Evolutionary conservation across 257 asterid species (phyloP).

Genomic region (Hygrophila difformis): DNA sequence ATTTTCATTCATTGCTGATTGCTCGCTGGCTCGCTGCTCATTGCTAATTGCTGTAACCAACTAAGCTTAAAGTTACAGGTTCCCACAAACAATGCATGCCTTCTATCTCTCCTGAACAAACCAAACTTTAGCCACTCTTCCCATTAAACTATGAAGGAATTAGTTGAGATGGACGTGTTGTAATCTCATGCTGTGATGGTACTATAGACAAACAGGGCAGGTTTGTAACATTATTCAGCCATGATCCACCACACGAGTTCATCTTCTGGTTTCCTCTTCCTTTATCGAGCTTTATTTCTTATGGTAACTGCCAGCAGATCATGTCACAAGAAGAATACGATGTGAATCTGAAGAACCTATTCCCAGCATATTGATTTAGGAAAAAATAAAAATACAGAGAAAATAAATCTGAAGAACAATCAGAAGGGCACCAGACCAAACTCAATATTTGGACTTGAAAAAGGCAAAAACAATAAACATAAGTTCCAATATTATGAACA

Average conservation of each 20-base stretch:
- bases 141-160: neutral
- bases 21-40: too few species aligned
- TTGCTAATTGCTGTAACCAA: neutral
- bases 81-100: neutral
- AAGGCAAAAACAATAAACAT: constrained; percentile 8
- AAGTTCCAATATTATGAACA: neutral
- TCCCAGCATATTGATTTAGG: too few species aligned
- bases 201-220: neutral
- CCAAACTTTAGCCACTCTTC: neutral
- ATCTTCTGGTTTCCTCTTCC: constrained; percentile 15
- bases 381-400: neutral
- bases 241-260: constrained; percentile 13
- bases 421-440: neutral
- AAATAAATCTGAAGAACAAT: neutral
- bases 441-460: neutral
- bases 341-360: too few species aligned
- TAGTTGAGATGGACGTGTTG: neutral
- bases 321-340: neutral
- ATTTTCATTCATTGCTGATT: neutral
- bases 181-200: neutral
- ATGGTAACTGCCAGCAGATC: constrained; percentile 1
- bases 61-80: neutral
- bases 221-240: neutral
- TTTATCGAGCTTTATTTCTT: constrained; percentile 11
- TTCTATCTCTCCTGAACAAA: neutral